A percentile compares a stretch with the other conserved stretches of the same genome.
These are phyloP conservation scores for Beauveria caledonica DNA, from an alignment of 2,329 filamentous ascomycete species.

Conservation along the genomic window DNA sequence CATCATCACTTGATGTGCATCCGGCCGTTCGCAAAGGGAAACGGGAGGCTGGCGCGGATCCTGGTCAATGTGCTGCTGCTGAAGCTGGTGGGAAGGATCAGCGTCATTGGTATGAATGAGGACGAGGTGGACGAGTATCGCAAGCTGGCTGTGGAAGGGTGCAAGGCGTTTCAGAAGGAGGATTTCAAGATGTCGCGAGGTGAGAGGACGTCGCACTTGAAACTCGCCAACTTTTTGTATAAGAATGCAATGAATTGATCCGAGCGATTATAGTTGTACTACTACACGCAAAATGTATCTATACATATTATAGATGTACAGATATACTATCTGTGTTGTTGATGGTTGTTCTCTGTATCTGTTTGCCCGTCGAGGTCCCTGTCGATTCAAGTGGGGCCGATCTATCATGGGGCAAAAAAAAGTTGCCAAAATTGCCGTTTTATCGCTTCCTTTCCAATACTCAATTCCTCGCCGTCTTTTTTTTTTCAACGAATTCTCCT, in stretches of 20 bases:
- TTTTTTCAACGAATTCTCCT: background rate
- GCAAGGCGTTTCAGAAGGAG: no score
- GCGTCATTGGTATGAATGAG: background rate
- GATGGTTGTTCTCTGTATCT: no score
- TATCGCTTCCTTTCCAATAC: background rate
- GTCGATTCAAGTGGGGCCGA: constrained; percentile 5
- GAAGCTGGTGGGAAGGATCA: background rate
- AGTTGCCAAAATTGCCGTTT: background rate
- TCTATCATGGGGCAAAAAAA: constrained; percentile 5
- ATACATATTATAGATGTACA: background rate
- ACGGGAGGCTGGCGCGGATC: background rate
- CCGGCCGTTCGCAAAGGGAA: background rate
- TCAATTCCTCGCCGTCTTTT: background rate
- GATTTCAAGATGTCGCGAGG: no score
- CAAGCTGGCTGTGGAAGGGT: background rate
- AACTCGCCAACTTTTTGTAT: no score
- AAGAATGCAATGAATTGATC: no score
- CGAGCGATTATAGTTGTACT: no score
- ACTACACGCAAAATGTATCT: no score
- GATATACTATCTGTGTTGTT: background rate
- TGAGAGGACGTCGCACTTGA: no score
- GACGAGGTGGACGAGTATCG: background rate
- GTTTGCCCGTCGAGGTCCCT: background rate
- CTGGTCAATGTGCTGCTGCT: background rate
- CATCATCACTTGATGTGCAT: background rate